Evolutionary conservation across 2,329 filamentous ascomycete genomes (phyloP), one percentile per base, ranked within the genome.

Genomic region (Pseudogymnoascus pannorum): DNA sequence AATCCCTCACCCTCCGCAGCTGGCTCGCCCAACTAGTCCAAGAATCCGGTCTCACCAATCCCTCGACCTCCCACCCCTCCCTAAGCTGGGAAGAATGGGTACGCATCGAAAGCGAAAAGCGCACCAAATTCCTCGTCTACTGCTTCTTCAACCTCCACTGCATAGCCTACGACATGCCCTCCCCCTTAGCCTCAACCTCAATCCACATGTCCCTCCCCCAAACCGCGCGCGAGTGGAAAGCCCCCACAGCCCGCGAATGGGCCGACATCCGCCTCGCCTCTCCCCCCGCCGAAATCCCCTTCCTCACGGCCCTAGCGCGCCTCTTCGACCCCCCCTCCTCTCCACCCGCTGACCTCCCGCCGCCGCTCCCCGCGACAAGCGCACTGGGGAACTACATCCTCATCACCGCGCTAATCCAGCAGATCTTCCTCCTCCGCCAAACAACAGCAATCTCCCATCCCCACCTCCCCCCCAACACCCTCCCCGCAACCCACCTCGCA

Each of bases 401-500:
- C 33, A 87, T 91, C 2, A 87, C 90, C 68, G 87, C 86, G 3
- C 71, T 91, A 22, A 80, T 90, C 9, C 87, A 91, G 67, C 86
- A 89, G 64, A 86, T 91, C 14, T 90, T 87, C 70, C 77, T 89
- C 36, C 72, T 88, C 20, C 87, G 87, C 66, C 83, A 87, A 24
- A 57, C 61, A 12, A 31, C 57, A 1, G 48, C 48, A 4, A 54
- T 54, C 1, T 54, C 48, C 1, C 24, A 29, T 14, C 48, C 48
- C 1, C 24, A 33, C 9, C 7, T 54, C 9, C 14, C 29, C 9
- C 22, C 22, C 7, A 1, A 54, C 9, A 51, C 36, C 26, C 48
- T 66, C 2, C 58, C 40, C 4, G 74, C 76, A 0, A 80, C 84
- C 48, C 81, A 85, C 62, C 78, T 84, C 2, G 81, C 84, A 36